These are phyloP conservation scores for Phytopythium ostracodes DNA, from an alignment of 352 stramenopile genomes.

Conservation along the genomic window DNA sequence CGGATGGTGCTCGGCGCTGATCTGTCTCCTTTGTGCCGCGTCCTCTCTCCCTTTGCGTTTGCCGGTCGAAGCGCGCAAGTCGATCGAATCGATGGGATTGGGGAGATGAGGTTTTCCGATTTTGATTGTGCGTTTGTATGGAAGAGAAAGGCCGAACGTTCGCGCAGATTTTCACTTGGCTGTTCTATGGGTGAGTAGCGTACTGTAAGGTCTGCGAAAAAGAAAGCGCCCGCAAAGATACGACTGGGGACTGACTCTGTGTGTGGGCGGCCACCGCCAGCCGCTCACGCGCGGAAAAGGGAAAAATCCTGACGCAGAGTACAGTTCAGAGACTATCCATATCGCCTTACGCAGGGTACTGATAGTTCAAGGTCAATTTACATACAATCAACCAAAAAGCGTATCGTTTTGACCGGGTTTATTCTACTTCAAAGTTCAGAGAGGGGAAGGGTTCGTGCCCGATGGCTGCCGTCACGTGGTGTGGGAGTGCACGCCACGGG, in stretches of 20 bases:
- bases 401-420: background rate
- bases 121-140: background rate
- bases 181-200: background rate
- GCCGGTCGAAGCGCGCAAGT: background rate
- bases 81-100: too few relatives aligned
- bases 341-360: background rate
- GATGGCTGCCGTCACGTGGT: background rate
- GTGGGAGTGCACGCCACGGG: background rate
- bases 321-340: slow-evolving; percentile 2
- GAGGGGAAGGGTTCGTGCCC: background rate
- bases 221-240: slow-evolving; percentile 3
- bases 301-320: background rate
- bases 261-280: background rate
- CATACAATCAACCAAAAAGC: too few relatives aligned
- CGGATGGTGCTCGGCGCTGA: background rate
- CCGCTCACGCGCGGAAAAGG: too few relatives aligned
- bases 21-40: background rate
- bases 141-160: background rate
- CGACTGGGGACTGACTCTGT: slow-evolving; percentile 2
- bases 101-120: too few relatives aligned
- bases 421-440: too few relatives aligned
- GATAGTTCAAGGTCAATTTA: background rate
- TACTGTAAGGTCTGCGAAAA: slow-evolving; percentile 1
- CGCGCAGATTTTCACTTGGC: background rate
- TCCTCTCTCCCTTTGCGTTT: too few relatives aligned